Base-by-base conservation (phyloP, 2,329 filamentous ascomycete genomes). In the Aspergillus sp. region DNA sequence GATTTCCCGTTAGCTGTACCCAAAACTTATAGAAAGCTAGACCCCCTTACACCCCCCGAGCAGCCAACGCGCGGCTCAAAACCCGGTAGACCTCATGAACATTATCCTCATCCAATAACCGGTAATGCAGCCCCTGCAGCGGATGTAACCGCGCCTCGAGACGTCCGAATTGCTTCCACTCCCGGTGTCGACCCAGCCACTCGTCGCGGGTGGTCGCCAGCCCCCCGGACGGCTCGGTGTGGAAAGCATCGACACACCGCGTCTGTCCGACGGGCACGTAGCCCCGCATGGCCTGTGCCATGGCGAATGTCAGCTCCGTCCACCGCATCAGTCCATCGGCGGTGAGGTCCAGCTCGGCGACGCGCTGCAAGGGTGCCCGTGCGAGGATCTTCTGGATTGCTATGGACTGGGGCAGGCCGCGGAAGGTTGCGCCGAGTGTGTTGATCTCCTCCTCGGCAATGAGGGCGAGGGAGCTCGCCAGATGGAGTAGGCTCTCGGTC, bases 211-310 rank as follows among this genome's bases (percentile, higher is more conserved):
- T 14, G 1, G 33, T 20, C 4, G 67, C 65, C 3, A 62, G 66
- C 1, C 54, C 56, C 30, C 56, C 64, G 2, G 72, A 57, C 13
- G 75, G 74, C 6, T 60, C 58, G 1, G 68, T 69, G 24, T 70
- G 66, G 51, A 79, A 78, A 1, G 78, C 64, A 58, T 79, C 76
- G 44, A 79, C 70, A 2, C 32, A 13, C 0, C 52, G 49, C 0
- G 78, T 69, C 0, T 20, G 50, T 0, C 75, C 75, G 0, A 16
- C n/a, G 1, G 76, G 76, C 45, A 79, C 72, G 55, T 79, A 80
- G 14, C 78, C 67, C 0, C 58, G 49, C 2, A 70, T 72, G 41
- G 76, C 70, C 42, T 59, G 63, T 54, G 75, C 72, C 43, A 77
- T 49, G 0, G 58, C 55, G 43, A 61, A 70, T 0, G 75, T 67